Conservation (phyloP, 2,329 filamentous ascomycete species). For the Fusarium guadeloupense region DNA sequence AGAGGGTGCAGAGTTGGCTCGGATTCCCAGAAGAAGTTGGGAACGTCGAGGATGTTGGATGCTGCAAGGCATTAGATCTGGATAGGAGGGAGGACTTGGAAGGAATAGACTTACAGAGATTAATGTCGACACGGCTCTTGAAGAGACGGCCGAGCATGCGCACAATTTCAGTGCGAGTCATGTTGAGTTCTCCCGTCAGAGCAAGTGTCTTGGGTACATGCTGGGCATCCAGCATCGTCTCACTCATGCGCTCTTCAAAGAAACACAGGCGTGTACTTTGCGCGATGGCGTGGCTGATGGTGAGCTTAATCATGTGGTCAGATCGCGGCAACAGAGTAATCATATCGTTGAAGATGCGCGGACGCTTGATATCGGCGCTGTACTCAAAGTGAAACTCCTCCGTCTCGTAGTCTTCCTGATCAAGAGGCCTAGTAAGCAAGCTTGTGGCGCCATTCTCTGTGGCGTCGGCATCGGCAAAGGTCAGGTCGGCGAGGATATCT, state of each 20-base stretch:
- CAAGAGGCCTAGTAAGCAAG: constrained; percentile 80
- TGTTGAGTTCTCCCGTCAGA: constrained; percentile 87
- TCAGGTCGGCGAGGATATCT: constrained; percentile 92
- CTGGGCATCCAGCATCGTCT: constrained; percentile 92
- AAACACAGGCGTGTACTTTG: constrained; percentile 96
- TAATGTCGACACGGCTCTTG: constrained; percentile 94
- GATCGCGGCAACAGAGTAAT: constrained; percentile 89
- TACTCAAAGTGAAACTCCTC: constrained; percentile 99
- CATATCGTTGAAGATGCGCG: constrained; percentile 98
- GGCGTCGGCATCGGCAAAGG: constrained; percentile 78
- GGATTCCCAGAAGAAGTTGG: constrained; percentile 98
- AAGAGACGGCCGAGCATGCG: constrained; percentile 91
- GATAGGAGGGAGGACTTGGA: not conserved
- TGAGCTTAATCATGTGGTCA: constrained; percentile 99
- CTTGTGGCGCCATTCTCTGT: constrained; percentile 68
- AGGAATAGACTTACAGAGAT: constrained; percentile 77
- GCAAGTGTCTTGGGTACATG: constrained; percentile 90
- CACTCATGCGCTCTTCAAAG: constrained; percentile 95
- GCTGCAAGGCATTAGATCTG: constrained; percentile 60
- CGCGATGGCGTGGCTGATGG: constrained; percentile 96
- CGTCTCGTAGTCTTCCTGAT: constrained; percentile 93
- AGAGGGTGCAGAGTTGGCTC: constrained; percentile 95
- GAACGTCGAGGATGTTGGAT: constrained; percentile 94
- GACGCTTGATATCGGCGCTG: constrained; percentile 83
- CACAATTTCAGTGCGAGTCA: constrained; percentile 91